Conservation (phyloP, 495 filamentous ascomycete species). For the Antarctomyces pellizariae region DNA sequence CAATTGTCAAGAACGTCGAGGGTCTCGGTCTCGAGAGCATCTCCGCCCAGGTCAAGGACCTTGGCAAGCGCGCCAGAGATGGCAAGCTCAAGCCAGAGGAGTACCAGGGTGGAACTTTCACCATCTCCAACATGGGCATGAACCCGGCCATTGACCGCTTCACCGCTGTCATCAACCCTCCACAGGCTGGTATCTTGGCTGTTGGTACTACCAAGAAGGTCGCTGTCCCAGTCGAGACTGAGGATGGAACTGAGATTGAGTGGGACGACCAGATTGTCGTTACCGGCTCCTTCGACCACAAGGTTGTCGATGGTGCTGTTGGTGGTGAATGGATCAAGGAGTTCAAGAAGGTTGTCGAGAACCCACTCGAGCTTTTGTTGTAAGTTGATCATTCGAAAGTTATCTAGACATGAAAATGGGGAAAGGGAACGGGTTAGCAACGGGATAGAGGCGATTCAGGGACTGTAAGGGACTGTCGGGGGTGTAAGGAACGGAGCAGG, state of each 20-base stretch:
- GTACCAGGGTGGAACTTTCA: conserved; percentile 97
- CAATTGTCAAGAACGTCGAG: conserved; percentile 77
- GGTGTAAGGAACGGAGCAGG: too few species aligned
- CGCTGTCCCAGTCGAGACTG: conserved; percentile 61
- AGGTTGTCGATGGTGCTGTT: conserved; percentile 71
- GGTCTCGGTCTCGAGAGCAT: conserved; percentile 66
- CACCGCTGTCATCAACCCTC: conserved; percentile 99
- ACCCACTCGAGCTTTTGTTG: conserved; percentile 81
- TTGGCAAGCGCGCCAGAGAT: conserved; percentile 85
- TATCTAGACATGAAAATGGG: too few species aligned
- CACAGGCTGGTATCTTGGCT: conserved; percentile 87
- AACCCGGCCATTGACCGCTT: conserved; percentile 90
- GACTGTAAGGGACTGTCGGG: too few species aligned
- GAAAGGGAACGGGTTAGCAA: too few species aligned
- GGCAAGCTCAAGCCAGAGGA: conserved; percentile 99
- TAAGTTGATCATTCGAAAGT: conserved; percentile 18
- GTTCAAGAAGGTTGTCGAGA: conserved; percentile 94
- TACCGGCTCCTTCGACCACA: conserved; percentile 93
- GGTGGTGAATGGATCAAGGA: conserved; percentile 94
- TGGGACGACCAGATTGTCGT: conserved; percentile 96
- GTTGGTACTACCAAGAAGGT: conserved; percentile 92
- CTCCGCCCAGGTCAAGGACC: conserved; percentile 73
- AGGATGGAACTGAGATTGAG: conserved; percentile 59
- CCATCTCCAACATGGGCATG: conserved; percentile 99
- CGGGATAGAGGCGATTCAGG: too few species aligned